Conservation (phyloP, 805 yeast genomes). For the Candida nanaspora region DNA sequence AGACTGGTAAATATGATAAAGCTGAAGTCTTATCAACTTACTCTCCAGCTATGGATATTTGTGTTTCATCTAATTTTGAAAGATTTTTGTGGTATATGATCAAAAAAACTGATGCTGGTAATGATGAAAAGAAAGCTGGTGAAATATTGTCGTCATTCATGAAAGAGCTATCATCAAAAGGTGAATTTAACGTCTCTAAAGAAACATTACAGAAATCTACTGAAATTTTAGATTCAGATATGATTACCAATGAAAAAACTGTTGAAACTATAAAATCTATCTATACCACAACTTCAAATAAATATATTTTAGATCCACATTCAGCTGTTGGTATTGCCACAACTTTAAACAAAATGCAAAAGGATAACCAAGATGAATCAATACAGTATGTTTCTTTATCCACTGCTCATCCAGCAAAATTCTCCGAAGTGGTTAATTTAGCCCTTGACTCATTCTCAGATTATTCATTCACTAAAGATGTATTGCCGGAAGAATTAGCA, state of each 20-base stretch:
- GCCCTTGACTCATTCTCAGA: conserved; percentile 61
- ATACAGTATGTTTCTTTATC: conserved; percentile 68
- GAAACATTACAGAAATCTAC: conserved; percentile 61
- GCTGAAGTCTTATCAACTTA: conserved; percentile 74
- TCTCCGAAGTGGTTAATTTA: conserved; percentile 88
- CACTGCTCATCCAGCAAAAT: conserved; percentile 99
- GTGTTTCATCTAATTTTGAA: conserved; percentile 92
- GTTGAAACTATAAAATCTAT: conserved; percentile 66
- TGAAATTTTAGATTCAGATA: conserved; percentile 65
- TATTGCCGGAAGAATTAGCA: conserved; percentile 82
- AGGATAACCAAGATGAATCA: conserved; percentile 28
- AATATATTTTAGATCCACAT: conserved; percentile 92
- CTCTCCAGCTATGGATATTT: conserved; percentile 98
- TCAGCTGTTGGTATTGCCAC: conserved; percentile 91
- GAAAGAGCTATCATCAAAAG: conserved; percentile 64
- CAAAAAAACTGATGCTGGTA: conserved; percentile 55
- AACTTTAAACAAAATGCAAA: conserved; percentile 51
- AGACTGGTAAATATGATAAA: conserved; percentile 80
- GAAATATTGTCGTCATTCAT: conserved; percentile 67
- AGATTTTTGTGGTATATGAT: conserved; percentile 93
- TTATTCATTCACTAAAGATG: conserved; percentile 82
- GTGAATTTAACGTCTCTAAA: conserved; percentile 66
- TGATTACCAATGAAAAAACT: conserved; percentile 75
- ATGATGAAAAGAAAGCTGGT: conserved; percentile 68
- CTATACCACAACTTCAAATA: conserved; percentile 49